A percentile compares a stretch with the other conserved stretches of the same genome.
Evolutionary conservation across 2,329 filamentous ascomycete genomes (phyloP).

Genomic region (Ascochyta viciae-villosae): DNA sequence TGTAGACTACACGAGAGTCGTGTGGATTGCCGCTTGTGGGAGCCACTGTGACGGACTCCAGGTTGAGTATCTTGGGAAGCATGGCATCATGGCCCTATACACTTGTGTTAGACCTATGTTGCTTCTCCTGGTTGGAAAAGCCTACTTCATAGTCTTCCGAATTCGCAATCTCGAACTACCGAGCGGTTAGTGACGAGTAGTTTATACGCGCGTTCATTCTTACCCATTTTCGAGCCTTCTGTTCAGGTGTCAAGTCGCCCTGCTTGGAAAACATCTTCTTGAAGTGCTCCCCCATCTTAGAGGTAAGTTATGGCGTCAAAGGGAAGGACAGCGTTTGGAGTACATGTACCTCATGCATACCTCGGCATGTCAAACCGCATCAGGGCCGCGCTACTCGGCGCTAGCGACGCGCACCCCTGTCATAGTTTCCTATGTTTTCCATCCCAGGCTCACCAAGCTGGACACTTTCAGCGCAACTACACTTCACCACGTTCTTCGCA

Average conservation of each 20-base stretch:
- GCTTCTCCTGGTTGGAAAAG: background rate
- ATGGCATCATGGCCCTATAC: conserved; percentile 42
- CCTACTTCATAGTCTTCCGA: conserved; percentile 35
- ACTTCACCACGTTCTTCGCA: background rate
- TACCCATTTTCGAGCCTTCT: conserved; percentile 32
- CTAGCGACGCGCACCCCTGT: conserved; percentile 9
- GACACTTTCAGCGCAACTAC: background rate
- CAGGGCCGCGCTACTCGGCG: background rate
- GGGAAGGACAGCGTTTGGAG: background rate
- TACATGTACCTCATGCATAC: conserved; percentile 13
- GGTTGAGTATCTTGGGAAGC: conserved; percentile 41
- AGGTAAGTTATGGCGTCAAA: conserved; percentile 4
- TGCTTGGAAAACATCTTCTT: conserved; percentile 5
- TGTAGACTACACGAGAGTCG: conserved; percentile 51
- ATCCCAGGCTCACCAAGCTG: background rate
- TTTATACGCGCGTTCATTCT: background rate
- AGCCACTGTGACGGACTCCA: conserved; percentile 42
- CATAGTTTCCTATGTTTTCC: conserved; percentile 5
- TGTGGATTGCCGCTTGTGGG: conserved; percentile 39
- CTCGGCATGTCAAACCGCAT: conserved; percentile 16
- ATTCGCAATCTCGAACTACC: conserved; percentile 30
- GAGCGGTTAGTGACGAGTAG: background rate
- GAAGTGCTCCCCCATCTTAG: conserved; percentile 11
- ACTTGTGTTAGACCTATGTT: conserved; percentile 4
- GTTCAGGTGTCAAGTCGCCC: conserved; percentile 22